These are phyloP conservation scores for Cornus florida DNA, from an alignment of 148 eudicot genomes.

Conservation along the genomic window DNA sequence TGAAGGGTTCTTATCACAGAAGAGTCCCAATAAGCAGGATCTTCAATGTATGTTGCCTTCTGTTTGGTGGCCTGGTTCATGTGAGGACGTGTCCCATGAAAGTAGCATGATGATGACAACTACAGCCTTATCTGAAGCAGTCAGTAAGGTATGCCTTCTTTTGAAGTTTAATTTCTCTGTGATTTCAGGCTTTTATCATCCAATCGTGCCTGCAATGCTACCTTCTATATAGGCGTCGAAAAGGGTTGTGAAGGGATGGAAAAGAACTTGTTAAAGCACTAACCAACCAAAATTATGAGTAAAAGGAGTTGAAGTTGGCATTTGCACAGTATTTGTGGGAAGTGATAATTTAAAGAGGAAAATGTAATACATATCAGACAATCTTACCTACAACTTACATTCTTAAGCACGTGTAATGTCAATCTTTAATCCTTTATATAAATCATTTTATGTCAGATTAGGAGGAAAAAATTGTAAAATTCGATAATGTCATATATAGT, in stretches of 20 bases:
- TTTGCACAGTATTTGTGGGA: no score
- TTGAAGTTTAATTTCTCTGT: background rate
- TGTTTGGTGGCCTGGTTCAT: conserved; percentile 96
- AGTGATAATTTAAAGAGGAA: no score
- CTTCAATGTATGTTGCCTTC: conserved; percentile 78
- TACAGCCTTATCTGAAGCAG: conserved; percentile 70
- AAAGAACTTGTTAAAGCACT: conserved; percentile 1
- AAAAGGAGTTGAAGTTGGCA: background rate
- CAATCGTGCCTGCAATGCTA: background rate
- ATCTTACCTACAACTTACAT: no score
- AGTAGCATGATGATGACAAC: conserved; percentile 84
- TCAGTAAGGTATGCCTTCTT: conserved; percentile 55
- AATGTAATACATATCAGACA: no score
- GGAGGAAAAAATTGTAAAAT: no score
- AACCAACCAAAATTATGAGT: background rate
- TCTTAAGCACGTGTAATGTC: no score
- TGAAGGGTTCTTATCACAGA: conserved; percentile 88
- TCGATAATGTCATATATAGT: no score
- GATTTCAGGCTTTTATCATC: background rate
- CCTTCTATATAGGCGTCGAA: background rate
- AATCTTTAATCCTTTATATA: no score
- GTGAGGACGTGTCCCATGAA: conserved; percentile 71
- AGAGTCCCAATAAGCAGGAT: conserved; percentile 82
- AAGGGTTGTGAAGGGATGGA: background rate
- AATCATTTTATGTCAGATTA: no score